These are phyloP conservation scores for Ajuga reptans DNA, from an alignment of 305 asterid species.

Conservation along the genomic window DNA sequence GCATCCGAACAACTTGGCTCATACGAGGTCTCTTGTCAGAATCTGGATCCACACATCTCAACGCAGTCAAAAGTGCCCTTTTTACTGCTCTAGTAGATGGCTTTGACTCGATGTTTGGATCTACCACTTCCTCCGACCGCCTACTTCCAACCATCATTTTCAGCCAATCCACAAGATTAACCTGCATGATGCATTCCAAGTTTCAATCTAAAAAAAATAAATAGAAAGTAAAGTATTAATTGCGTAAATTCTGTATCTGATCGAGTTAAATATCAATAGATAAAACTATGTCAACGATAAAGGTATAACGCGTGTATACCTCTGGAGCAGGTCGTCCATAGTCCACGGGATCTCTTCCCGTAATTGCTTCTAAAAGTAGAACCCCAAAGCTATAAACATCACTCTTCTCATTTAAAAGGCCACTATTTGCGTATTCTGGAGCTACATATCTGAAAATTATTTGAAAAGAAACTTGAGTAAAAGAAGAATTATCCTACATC, in stretches of 20 bases:
- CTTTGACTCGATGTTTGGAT: slow-evolving; percentile 56
- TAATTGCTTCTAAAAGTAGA: slow-evolving; percentile 74
- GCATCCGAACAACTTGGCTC: slow-evolving; percentile 87
- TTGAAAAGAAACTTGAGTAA: too few species aligned
- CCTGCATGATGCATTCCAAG: slow-evolving; percentile 33
- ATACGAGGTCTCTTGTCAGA: slow-evolving; percentile 82
- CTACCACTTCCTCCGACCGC: slow-evolving; percentile 82
- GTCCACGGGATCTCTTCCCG: slow-evolving; percentile 80
- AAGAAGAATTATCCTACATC: neutral
- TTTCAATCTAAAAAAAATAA: too few species aligned
- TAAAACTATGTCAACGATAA: neutral
- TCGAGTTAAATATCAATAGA: neutral
- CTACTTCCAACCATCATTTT: slow-evolving; percentile 85
- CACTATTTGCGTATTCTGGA: slow-evolving; percentile 89
- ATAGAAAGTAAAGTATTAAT: too few species aligned
- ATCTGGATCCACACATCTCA: slow-evolving; percentile 86
- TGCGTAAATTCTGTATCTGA: neutral
- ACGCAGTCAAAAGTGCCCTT: slow-evolving; percentile 71
- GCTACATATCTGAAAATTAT: slow-evolving; percentile 65
- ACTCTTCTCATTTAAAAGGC: slow-evolving; percentile 86
- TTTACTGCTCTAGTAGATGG: slow-evolving; percentile 74
- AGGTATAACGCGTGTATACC: slow-evolving; percentile 30
- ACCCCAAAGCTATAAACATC: slow-evolving; percentile 91
- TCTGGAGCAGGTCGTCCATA: slow-evolving; percentile 75
- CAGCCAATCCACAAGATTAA: slow-evolving; percentile 81